Percentiles rank a stretch among this genome's conserved stretches.
Conservation (phyloP, 2,329 filamentous ascomycete genomes). For the Colletotrichum nymphaeae region DNA sequence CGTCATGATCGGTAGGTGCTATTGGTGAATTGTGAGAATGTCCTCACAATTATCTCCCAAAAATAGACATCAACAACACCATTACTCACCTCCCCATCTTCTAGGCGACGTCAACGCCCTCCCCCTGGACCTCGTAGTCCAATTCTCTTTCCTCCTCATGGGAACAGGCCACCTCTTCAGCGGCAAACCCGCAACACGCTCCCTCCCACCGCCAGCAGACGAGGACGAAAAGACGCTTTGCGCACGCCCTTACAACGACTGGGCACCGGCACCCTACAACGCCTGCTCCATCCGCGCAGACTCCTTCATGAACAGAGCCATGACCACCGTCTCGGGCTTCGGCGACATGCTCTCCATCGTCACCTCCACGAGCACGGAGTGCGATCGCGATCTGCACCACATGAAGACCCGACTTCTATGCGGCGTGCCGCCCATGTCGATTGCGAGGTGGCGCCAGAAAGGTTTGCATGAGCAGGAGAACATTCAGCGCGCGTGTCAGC, state of each 20-base stretch:
- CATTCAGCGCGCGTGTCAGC: constrained; percentile 14
- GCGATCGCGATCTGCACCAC: constrained; percentile 22
- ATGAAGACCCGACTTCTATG: constrained; percentile 8
- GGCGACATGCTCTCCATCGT: background rate
- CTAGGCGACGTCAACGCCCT: background rate
- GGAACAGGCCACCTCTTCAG: constrained; percentile 6
- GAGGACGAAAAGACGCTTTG: constrained; percentile 15
- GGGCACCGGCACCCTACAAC: constrained; percentile 23
- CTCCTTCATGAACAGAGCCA: constrained; percentile 8
- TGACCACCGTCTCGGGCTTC: constrained; percentile 6
- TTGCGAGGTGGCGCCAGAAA: background rate
- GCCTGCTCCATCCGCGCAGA: background rate
- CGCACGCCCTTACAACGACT: constrained; percentile 12
- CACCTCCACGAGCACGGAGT: constrained; percentile 4
- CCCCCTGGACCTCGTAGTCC: background rate
- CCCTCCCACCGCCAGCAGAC: background rate
- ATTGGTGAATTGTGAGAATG: background rate
- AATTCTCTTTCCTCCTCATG: background rate
- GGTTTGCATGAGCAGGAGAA: constrained; percentile 8
- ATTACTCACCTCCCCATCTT: background rate
- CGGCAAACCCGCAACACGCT: background rate
- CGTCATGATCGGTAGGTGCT: constrained; percentile 15
- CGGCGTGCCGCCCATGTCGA: constrained; percentile 18
- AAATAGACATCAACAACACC: background rate
- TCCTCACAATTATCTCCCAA: background rate